Evolutionary conservation across 257 asterid genomes (phyloP), one percentile per base, ranked within the genome.

Genomic region (Przewalskia tangutica): DNA sequence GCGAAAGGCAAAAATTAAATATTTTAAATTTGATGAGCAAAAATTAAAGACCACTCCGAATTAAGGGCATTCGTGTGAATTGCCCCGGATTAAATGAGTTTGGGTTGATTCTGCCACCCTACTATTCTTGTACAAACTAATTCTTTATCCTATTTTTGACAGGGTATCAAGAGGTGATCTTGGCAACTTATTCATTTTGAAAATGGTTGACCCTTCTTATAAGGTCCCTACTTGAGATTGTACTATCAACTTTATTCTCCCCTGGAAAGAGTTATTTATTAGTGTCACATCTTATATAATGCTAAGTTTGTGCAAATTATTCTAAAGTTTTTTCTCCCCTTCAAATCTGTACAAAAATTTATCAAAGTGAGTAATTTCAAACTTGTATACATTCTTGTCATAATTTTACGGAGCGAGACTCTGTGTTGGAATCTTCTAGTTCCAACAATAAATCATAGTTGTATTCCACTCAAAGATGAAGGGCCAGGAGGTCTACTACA

Each of bases 131-230:
- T 12, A 34, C 20, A n/a, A 32, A n/a, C 16, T 34, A 80, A 27
- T n/a, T 36, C 20, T 40, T 64, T 54, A 62, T 32, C 17, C 68
- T 67, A 38, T 40, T 32, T 66, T 67, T 84, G 55, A 79, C 93
- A 94, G 98, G 86, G 85, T 91, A 81, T 94, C 97, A 78, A 93
- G 98, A 87, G 97, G 98, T 40, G 97, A 93, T 88, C 87, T 88
- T 84, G 97, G 97, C 51, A 94, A 91, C 81, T 88, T 94, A 83
- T 94, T 94, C 92, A 77, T 94, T 88, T 83, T 93, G 88, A 89
- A 89, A 90, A 91, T 94, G 96, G 84, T 93, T 54, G 97, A 94
- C 50, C 97, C 98, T 32, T 86, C 94, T 36, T 93, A 93, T 56
- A 71, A 89, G 77, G 87, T 94, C 56, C 98, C 98, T 6, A 46